phyloP scores from a whole-genome alignment of 1,284 basidiomycete genomes.

The Cryptococcus hybrid region DNA sequence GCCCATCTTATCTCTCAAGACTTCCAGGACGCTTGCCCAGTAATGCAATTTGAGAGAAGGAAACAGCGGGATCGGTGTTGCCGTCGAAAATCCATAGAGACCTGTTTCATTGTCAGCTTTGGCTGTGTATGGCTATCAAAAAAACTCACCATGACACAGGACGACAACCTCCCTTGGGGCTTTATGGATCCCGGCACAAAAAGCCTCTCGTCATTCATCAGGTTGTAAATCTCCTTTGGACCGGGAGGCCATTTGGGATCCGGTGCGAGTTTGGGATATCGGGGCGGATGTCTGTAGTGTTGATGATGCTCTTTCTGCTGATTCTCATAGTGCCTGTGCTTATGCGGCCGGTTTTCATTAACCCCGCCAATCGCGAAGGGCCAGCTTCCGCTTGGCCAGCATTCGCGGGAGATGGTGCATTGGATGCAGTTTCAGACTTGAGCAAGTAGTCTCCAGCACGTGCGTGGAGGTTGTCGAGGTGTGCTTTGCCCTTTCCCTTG shows the following conservation, averaged over 20 bases:
- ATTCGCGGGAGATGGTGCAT: too few species aligned
- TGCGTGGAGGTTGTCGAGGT: not conserved
- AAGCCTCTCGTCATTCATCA: conserved; percentile 69
- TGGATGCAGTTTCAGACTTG: too few species aligned
- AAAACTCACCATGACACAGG: conserved; percentile 80
- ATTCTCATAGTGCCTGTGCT: too few species aligned
- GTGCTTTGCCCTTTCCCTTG: conserved; percentile 21
- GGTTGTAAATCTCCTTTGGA: conserved; percentile 59
- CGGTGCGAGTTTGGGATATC: conserved; percentile 20
- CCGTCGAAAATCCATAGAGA: conserved; percentile 89
- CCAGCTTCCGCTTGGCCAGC: too few species aligned
- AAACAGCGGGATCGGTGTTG: conserved; percentile 69
- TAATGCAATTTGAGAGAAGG: conserved; percentile 72
- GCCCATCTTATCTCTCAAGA: conserved; percentile 78
- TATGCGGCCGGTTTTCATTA: too few species aligned
- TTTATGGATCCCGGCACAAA: conserved; percentile 64
- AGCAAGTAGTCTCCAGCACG: not conserved
- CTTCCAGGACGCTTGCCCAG: conserved; percentile 85
- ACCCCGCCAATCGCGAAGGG: too few species aligned
- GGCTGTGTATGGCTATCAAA: not conserved
- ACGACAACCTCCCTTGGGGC: conserved; percentile 86
- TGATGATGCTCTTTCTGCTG: not conserved
- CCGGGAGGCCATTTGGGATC: conserved; percentile 32
- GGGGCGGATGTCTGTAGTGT: not conserved
- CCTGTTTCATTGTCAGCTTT: conserved; percentile 54